phyloP scores from a whole-genome alignment of 225 moss, liverwort and hornwort genomes.

The Marchantia polymorpha region DNA sequence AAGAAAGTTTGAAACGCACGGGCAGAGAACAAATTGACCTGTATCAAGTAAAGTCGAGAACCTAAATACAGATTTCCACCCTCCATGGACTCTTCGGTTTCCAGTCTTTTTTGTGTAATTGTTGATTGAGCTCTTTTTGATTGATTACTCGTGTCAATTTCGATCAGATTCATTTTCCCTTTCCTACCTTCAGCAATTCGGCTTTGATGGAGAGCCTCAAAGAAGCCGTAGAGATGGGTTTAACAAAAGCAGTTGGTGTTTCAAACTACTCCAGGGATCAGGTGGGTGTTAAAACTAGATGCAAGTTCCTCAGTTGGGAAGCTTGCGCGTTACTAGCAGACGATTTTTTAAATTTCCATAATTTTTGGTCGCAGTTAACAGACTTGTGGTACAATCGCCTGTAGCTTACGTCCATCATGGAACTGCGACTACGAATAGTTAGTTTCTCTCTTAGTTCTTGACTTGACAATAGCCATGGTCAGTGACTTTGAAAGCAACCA shows the following conservation, averaged over 20 bases:
- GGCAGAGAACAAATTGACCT: slow-evolving; percentile 75
- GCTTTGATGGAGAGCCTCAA: slow-evolving; percentile 94
- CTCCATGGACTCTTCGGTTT: not conserved
- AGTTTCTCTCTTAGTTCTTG: not conserved
- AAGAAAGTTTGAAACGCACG: slow-evolving; percentile 78
- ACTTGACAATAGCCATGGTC: not conserved
- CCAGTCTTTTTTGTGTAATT: not conserved
- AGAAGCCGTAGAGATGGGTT: slow-evolving; percentile 88
- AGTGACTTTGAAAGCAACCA: not conserved
- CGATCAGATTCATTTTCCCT: slow-evolving; percentile 90
- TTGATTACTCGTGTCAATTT: not conserved
- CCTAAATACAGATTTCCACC: not conserved
- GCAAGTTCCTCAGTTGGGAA: not conserved
- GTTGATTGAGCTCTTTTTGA: not conserved
- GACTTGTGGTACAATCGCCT: too few relatives aligned
- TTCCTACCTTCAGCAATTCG: slow-evolving; percentile 73
- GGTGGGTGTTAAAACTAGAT: slow-evolving; percentile 30
- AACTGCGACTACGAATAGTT: not conserved
- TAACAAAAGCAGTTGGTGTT: slow-evolving; percentile 83
- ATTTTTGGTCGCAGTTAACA: not conserved
- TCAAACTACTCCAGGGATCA: slow-evolving; percentile 86
- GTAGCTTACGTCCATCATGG: too few relatives aligned
- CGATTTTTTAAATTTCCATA: not conserved
- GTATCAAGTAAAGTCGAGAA: slow-evolving; percentile 60
- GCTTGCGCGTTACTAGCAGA: not conserved